A percentile compares a stretch with the other conserved stretches of the same genome.
These are phyloP conservation scores for Amanita brunnescens DNA, from an alignment of 768 basidiomycete species.

Conservation along the genomic window DNA sequence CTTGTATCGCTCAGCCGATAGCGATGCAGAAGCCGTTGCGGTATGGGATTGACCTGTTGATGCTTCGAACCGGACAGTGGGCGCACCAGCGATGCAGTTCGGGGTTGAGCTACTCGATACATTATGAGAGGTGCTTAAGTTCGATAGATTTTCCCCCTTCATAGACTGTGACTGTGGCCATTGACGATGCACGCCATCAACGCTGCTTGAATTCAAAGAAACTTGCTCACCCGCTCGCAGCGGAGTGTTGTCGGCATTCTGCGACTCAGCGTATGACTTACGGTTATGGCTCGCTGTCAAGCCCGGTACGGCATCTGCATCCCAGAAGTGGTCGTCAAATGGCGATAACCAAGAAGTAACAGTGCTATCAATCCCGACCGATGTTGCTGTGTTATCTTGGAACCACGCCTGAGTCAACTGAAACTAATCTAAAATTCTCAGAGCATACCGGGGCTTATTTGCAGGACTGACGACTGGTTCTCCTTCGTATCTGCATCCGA, in stretches of 20 bases:
- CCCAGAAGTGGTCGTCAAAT: conserved; percentile 4
- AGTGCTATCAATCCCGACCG: not conserved
- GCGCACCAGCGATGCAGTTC: not conserved
- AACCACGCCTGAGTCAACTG: not conserved
- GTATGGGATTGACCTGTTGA: not conserved
- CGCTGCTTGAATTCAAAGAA: not conserved
- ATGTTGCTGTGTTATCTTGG: not conserved
- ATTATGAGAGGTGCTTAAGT: not conserved
- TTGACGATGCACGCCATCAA: not conserved
- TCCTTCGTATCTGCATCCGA: not conserved
- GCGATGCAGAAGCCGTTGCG: not conserved
- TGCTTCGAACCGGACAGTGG: not conserved
- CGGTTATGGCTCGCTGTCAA: not conserved
- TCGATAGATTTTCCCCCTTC: not conserved
- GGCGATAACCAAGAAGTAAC: conserved; percentile 4
- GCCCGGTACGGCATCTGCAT: conserved; percentile 3
- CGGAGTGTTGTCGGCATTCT: not conserved
- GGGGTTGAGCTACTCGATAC: too few relatives aligned
- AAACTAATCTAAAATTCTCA: not conserved
- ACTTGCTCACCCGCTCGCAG: not conserved
- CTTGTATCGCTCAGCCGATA: not conserved
- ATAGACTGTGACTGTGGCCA: not conserved
- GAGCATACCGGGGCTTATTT: not conserved
- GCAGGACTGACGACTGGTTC: not conserved
- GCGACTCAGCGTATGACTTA: not conserved